phyloP scores from a whole-genome alignment of 1,284 basidiomycete species.

The Psilocybe mexicana region DNA sequence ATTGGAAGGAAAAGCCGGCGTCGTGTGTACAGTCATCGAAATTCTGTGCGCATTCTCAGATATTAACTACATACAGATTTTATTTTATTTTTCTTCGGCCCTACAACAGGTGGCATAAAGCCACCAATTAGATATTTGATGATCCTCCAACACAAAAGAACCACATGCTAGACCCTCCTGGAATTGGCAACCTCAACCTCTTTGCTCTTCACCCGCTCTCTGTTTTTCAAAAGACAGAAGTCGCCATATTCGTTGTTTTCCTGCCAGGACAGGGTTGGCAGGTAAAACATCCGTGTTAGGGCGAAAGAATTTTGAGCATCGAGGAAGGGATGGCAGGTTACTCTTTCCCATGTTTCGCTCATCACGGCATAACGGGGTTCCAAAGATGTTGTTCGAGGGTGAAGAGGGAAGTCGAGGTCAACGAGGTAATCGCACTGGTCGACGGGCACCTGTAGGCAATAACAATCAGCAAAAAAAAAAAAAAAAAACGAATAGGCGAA shows the following conservation, averaged over 20 bases:
- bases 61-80: too few relatives aligned
- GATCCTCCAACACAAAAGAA: not conserved
- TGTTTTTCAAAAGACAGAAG: conserved; percentile 68
- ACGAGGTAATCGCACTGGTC: conserved; percentile 84
- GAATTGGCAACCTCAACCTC: conserved; percentile 6
- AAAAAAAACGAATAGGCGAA: conserved; percentile 6
- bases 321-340: conserved; percentile 78
- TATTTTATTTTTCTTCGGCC: too few relatives aligned
- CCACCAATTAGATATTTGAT: too few relatives aligned
- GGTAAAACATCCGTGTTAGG: conserved; percentile 75
- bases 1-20: too few relatives aligned
- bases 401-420: conserved; percentile 80
- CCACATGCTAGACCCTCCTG: not conserved
- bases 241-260: conserved; percentile 66
- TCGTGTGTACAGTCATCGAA: too few relatives aligned
- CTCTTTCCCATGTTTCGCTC: conserved; percentile 70
- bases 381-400: conserved; percentile 50
- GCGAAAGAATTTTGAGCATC: conserved; percentile 74
- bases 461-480: conserved; percentile 5
- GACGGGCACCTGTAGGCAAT: conserved; percentile 58
- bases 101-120: too few relatives aligned
- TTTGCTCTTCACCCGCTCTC: conserved; percentile 30
- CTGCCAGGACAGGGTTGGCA: conserved; percentile 72
- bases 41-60: too few relatives aligned
- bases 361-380: conserved; percentile 82